Percentiles rank a stretch among this genome's conserved stretches.
Evolutionary conservation across 2,329 filamentous ascomycete genomes (phyloP).

Genomic region (Hypoxylon sp.): DNA sequence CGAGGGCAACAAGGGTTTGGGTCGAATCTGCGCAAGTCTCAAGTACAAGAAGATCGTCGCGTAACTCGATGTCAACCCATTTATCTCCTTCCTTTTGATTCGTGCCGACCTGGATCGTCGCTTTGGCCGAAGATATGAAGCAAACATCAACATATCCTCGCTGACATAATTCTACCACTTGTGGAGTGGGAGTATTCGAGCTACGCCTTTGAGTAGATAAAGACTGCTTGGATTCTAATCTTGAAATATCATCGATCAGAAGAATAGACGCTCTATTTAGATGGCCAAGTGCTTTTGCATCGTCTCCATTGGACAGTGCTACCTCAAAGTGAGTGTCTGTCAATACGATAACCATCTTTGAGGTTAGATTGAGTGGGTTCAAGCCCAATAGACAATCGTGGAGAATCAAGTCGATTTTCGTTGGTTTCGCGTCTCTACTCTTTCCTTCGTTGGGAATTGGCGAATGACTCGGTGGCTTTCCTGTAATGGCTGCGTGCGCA

Average conservation of each 20-base stretch:
- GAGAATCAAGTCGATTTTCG: slow-evolving; percentile 77
- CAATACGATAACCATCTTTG: slow-evolving; percentile 81
- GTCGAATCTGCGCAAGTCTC: slow-evolving; percentile 98
- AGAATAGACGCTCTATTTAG: slow-evolving; percentile 84
- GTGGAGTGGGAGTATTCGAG: slow-evolving; percentile 55
- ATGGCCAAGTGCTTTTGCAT: slow-evolving; percentile 70
- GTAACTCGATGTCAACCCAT: slow-evolving; percentile 79
- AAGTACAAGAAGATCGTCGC: slow-evolving; percentile 85
- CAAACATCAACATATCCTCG: slow-evolving; percentile 87
- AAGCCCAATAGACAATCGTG: slow-evolving; percentile 84
- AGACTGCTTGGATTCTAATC: slow-evolving; percentile 50
- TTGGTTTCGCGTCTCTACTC: slow-evolving; percentile 58
- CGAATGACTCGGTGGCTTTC: slow-evolving; percentile 37
- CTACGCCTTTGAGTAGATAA: slow-evolving; percentile 52
- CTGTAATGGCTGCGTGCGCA: slow-evolving; percentile 59
- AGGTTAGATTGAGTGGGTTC: slow-evolving; percentile 77
- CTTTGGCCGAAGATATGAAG: slow-evolving; percentile 83
- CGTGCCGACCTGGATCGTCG: slow-evolving; percentile 67
- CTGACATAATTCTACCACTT: slow-evolving; percentile 65
- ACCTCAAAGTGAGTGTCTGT: slow-evolving; percentile 79
- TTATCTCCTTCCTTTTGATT: slow-evolving; percentile 67
- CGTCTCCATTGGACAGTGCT: slow-evolving; percentile 69
- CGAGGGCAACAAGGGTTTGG: slow-evolving; percentile 82
- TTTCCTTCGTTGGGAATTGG: slow-evolving; percentile 36
- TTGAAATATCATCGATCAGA: slow-evolving; percentile 76